Evolutionary conservation across 2,329 filamentous ascomycete species (phyloP).

Genomic region (Fusarium protoensiforme): DNA sequence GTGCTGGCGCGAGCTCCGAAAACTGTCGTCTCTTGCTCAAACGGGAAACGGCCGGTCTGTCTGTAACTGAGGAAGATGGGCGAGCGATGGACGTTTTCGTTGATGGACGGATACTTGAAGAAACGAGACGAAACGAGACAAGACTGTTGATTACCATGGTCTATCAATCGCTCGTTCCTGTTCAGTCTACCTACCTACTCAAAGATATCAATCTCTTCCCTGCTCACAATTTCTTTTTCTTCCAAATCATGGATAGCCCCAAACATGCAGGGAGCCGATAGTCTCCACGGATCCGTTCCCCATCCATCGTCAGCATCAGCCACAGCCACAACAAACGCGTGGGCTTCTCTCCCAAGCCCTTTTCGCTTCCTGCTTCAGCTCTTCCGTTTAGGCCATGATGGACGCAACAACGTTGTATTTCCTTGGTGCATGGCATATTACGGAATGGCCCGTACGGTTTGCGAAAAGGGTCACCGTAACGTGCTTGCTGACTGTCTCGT

Average conservation of each 20-base stretch:
- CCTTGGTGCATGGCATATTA: not conserved
- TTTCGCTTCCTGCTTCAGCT: not conserved
- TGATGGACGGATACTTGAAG: not conserved
- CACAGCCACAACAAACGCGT: slow-evolving; percentile 34
- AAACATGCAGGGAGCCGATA: slow-evolving; percentile 26
- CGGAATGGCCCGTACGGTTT: not conserved
- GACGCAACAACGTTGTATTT: slow-evolving; percentile 29
- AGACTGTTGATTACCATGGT: not conserved
- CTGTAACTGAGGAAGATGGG: not conserved
- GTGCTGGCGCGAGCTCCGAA: slow-evolving; percentile 8
- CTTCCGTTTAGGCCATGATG: not conserved
- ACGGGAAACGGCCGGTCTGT: slow-evolving; percentile 19
- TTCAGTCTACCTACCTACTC: not conserved
- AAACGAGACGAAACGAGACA: too few species aligned
- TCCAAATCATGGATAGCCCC: not conserved
- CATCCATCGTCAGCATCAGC: slow-evolving; percentile 19
- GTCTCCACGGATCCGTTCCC: slow-evolving; percentile 6
- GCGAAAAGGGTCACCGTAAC: not conserved
- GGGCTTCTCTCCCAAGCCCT: not conserved
- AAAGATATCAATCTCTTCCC: not conserved
- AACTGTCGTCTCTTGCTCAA: slow-evolving; percentile 15
- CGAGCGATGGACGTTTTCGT: not conserved
- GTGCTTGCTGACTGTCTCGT: not conserved
- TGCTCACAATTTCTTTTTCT: not conserved
- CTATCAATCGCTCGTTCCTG: not conserved